Evolutionary conservation across 345 rosid species (phyloP), one percentile per base, ranked within the genome.

Genomic region (Murraya koenigii): DNA sequence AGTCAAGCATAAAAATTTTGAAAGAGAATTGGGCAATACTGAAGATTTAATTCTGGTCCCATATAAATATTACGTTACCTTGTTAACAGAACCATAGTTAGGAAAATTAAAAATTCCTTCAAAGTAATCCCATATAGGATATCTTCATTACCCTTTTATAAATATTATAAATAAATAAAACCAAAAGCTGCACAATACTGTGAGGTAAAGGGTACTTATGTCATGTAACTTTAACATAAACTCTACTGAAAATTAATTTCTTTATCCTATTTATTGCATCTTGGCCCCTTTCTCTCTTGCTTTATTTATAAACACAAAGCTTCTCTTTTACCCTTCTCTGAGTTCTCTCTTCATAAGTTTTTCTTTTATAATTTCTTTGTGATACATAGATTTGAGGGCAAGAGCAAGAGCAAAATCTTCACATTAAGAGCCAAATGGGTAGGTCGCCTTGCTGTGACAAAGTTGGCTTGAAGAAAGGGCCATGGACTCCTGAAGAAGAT

Each of bases 401-500:
- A 71, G 23, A 58, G 49, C 49, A 44, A 44, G 58, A 54, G 76
- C 58, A 19, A 44, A 47, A 74, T 8, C 44, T 33, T 65, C 0
- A 11, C 26, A 8, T 17, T 23, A 7, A 68, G 7, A 77, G 71
- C 81, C 82, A 55, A 82, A 91, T 90, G 97, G 97, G 91, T 9
- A 75, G 97, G 80, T 87, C 94, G 2, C 94, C 97, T 4, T 89
- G 97, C 78, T 92, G 98, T 71, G 97, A 94, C 74, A 93, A 94
- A 83, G 89, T 86, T 1, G 98, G 97, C 1, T 78, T 94, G 79
- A 94, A 94, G 92, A 94, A 91, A 91, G 98, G 98, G 25, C 98
- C 98, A 28, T 94, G 98, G 98, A 94, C 97, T 39, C 94, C 92
- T 17, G 98, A 93, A 84, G 98, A 93, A 79, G 98, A 94, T 82